These are phyloP conservation scores for Rhazya stricta DNA, from an alignment of 257 asterid species.

Conservation along the genomic window DNA sequence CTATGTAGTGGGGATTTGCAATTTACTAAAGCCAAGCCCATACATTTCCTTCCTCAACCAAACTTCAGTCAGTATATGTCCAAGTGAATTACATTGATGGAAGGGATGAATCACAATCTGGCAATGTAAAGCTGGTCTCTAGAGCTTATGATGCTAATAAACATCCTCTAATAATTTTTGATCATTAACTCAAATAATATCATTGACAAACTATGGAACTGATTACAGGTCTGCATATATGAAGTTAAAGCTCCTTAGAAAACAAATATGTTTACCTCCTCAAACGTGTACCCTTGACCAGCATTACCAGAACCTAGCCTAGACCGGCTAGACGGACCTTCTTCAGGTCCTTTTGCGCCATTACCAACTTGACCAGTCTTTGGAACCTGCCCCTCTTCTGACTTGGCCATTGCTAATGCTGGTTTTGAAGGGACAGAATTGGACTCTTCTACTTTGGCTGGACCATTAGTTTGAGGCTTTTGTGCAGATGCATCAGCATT, in stretches of 20 bases:
- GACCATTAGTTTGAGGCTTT: constrained; percentile 58
- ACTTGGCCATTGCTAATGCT: constrained; percentile 34
- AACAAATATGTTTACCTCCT: constrained; percentile 54
- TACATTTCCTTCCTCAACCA: neutral
- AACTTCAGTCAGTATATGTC: neutral
- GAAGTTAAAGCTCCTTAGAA: neutral
- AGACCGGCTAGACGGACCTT: constrained; percentile 78
- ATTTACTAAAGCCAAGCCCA: neutral
- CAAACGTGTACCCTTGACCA: constrained; percentile 98
- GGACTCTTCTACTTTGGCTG: constrained; percentile 69
- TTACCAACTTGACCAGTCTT: constrained; percentile 55
- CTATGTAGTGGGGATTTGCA: neutral
- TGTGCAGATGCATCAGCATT: constrained; percentile 65
- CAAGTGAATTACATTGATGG: neutral
- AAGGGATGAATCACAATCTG: neutral
- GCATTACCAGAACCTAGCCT: constrained; percentile 98
- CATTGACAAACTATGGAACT: neutral
- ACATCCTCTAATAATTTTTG: neutral
- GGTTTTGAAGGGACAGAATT: constrained; percentile 58
- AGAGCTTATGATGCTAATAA: neutral
- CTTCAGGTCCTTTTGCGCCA: constrained; percentile 77
- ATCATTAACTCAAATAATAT: neutral
- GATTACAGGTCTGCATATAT: neutral
- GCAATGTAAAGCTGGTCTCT: neutral
- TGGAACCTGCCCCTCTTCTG: constrained; percentile 62